Evolutionary conservation across 345 rosid species (phyloP).

Genomic region (Syzygium grande): DNA sequence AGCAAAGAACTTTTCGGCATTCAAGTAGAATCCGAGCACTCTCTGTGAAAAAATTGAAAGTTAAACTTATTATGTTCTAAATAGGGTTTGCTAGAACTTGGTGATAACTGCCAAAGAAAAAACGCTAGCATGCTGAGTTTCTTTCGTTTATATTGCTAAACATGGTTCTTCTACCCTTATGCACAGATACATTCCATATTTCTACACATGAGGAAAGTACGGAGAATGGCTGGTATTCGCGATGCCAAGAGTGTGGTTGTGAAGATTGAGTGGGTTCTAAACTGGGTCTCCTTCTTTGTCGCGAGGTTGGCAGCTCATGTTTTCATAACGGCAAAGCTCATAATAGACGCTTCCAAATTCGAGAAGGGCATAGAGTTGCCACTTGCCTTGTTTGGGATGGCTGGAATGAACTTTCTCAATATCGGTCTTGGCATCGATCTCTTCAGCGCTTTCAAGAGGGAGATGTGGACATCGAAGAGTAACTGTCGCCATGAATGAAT

Average conservation of each 20-base stretch:
- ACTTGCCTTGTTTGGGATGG: slow-evolving; percentile 79
- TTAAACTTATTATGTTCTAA: not conserved
- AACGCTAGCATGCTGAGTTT: not conserved
- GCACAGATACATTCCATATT: slow-evolving; percentile 82
- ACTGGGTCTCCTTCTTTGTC: slow-evolving; percentile 55
- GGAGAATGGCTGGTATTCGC: slow-evolving; percentile 84
- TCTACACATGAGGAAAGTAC: slow-evolving; percentile 72
- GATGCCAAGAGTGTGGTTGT: slow-evolving; percentile 51
- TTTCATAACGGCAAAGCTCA: slow-evolving; percentile 63
- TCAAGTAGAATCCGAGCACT: not conserved
- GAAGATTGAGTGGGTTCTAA: slow-evolving; percentile 67
- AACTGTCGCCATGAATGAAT: slow-evolving; percentile 8
- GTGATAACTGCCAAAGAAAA: not conserved
- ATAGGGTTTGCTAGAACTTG: not conserved
- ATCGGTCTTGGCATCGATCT: slow-evolving; percentile 70
- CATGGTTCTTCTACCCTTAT: not conserved
- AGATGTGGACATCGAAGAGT: slow-evolving; percentile 25
- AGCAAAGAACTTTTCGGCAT: not conserved
- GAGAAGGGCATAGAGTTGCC: slow-evolving; percentile 71
- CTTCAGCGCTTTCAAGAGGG: slow-evolving; percentile 59
- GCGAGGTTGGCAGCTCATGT: slow-evolving; percentile 53
- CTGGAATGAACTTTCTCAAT: slow-evolving; percentile 77
- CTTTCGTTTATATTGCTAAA: not conserved
- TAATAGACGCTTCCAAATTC: slow-evolving; percentile 63
- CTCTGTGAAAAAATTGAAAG: not conserved